Evolutionary conservation across 1,284 basidiomycete genomes (phyloP), one percentile per base, ranked within the genome.

Genomic region (Paramarasmius palmivorus): DNA sequence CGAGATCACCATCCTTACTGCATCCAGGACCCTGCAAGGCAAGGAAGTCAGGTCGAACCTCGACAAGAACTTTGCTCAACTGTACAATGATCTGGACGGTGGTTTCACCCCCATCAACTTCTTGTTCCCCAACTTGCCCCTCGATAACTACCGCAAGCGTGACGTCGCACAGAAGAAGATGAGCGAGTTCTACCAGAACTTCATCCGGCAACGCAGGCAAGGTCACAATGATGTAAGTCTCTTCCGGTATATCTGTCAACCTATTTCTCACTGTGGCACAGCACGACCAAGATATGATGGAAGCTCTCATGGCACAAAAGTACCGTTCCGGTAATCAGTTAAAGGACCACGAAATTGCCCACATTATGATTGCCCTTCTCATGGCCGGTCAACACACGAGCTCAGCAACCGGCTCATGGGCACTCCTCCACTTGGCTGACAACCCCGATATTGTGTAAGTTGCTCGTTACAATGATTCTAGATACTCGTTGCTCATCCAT

Each of bases 371-470:
- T 62, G 93, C 93, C 19, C 80, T 95, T 44, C 84, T 96, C 59
- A 95, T 96, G 94, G 96, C 96, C 37, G 97, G 97, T 23, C 97
- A 99, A 73, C 97, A 99, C 75, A 99, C 97, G 0, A 93, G 90
- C 62, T 95, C 94, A 17, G 91, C 96, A 0, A 92, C 93, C 9
- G 86, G 86, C 22, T 88, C 93, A 4, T 99, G 97, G 97, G 72
- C 89, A n/a, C 77, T 99, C 37, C 82, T 98, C 46, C 93, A 97
- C 63, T 72, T 99, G 19, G 96, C 94, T n/a, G 75, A 83, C 59
- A 79, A 87, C 53, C 84, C 84, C 1, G 86, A 93, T 23, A 65
- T 96, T 57, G 85, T 84, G 89, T 92, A 65, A 65, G 86, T 82
- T 1, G 12, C 22, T 6, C 35, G n/a, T n/a, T n/a, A n/a, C n/a